Evolutionary conservation across 306 rosid genomes (phyloP).

Genomic region (Vachellia pachyceras): DNA sequence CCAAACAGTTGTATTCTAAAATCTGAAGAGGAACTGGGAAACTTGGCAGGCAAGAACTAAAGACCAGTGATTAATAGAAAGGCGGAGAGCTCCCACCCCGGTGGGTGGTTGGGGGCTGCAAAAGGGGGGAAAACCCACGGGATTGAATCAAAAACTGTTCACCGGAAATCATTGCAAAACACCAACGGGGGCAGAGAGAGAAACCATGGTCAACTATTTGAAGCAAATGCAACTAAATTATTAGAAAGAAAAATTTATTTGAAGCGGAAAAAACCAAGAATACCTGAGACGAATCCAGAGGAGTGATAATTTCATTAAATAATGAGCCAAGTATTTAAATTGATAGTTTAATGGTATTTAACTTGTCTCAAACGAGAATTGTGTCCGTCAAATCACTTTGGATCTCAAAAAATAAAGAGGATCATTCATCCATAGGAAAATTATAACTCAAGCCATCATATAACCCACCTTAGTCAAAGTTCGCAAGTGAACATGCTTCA

Average conservation of each 20-base stretch:
- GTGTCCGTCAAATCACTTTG: slow-evolving; percentile 10
- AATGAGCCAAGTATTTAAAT: no score
- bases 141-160: background rate
- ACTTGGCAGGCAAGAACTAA: background rate
- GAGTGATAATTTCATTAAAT: background rate
- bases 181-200: no score
- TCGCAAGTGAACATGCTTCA: slow-evolving; percentile 81
- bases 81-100: background rate
- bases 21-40: background rate
- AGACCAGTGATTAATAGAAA: background rate
- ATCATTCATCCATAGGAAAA: background rate
- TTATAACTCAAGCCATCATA: slow-evolving; percentile 33
- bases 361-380: no score
- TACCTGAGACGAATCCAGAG: background rate
- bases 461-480: slow-evolving; percentile 83
- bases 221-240: slow-evolving; percentile 21
- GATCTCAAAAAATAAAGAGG: background rate
- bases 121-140: no score
- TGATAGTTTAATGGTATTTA: no score
- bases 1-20: background rate
- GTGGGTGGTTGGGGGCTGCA: no score
- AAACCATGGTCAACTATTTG: background rate
- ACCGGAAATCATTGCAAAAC: background rate
- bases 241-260: background rate
- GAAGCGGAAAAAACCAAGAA: background rate